Evolutionary conservation across 2,329 filamentous ascomycete species (phyloP).

Genomic region (Penicillium brevicompactum): DNA sequence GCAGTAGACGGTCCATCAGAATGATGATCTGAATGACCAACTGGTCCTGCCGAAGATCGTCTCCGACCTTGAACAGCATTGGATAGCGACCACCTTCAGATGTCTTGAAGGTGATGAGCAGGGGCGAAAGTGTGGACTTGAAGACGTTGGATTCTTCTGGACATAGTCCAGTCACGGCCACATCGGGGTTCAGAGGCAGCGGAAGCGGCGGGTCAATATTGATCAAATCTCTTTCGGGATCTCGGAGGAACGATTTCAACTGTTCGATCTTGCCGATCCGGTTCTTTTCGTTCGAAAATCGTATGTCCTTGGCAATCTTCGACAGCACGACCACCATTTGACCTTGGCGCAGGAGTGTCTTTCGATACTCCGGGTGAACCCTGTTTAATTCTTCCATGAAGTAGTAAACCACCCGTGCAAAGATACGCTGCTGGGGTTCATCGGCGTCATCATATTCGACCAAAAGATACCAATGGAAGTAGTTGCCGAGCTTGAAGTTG

Average conservation of each 20-base stretch:
- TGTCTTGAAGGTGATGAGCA: conserved; percentile 89
- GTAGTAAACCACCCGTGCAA: conserved; percentile 90
- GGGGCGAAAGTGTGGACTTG: conserved; percentile 89
- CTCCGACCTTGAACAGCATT: conserved; percentile 95
- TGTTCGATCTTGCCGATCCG: conserved; percentile 79
- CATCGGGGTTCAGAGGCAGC: conserved; percentile 81
- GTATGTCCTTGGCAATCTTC: conserved; percentile 86
- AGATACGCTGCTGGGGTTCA: conserved; percentile 78
- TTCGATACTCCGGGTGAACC: conserved; percentile 72
- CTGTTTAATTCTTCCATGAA: conserved; percentile 89
- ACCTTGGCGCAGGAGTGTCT: conserved; percentile 78
- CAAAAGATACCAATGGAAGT: conserved; percentile 98
- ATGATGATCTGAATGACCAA: conserved; percentile 97
- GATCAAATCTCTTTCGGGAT: conserved; percentile 86
- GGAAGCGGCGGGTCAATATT: conserved; percentile 83
- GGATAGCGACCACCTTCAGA: conserved; percentile 76
- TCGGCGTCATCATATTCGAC: conserved; percentile 89
- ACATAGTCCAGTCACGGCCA: conserved; percentile 76
- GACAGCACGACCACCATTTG: conserved; percentile 86
- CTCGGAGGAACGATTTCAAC: conserved; percentile 79
- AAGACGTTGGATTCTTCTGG: conserved; percentile 89
- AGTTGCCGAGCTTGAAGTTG: conserved; percentile 90
- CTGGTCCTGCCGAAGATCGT: conserved; percentile 95
- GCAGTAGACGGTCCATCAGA: conserved; percentile 92
- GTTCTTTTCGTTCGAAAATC: conserved; percentile 74